Conservation (phyloP, 2,329 filamentous ascomycete genomes). For the Lasiodiplodia citricola region DNA sequence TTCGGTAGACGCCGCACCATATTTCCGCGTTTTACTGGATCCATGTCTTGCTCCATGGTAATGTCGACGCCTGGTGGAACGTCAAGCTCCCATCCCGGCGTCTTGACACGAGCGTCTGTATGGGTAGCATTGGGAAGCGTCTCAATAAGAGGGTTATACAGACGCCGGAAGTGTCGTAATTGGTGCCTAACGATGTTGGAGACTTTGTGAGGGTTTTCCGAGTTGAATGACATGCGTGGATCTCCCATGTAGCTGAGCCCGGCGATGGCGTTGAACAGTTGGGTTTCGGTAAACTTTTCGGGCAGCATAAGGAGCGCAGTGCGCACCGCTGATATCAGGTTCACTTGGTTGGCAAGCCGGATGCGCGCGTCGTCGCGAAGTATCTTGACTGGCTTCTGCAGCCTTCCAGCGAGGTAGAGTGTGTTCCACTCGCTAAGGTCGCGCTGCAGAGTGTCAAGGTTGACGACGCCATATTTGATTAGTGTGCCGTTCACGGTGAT, state of each 20-base stretch:
- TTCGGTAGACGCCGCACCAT: conserved; percentile 93
- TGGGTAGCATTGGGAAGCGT: conserved; percentile 89
- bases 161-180: conserved; percentile 84
- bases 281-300: conserved; percentile 79
- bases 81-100: conserved; percentile 68
- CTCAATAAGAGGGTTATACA: conserved; percentile 88
- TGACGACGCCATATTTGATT: conserved; percentile 98
- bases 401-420: conserved; percentile 90
- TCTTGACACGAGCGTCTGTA: conserved; percentile 65
- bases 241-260: conserved; percentile 94
- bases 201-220: conserved; percentile 90
- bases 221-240: conserved; percentile 74
- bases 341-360: conserved; percentile 93
- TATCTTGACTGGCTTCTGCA: conserved; percentile 98
- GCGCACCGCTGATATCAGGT: conserved; percentile 87
- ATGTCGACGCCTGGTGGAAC: conserved; percentile 60
- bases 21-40: conserved; percentile 85
- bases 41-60: conserved; percentile 85
- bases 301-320: conserved; percentile 88
- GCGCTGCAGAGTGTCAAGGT: conserved; percentile 83
- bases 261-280: conserved; percentile 90
- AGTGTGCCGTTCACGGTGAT: conserved; percentile 92
- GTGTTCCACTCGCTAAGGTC: conserved; percentile 93
- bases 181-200: conserved; percentile 93
- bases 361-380: conserved; percentile 91